phyloP scores from a whole-genome alignment of 768 basidiomycete genomes.

The Favolaschia claudopus region DNA sequence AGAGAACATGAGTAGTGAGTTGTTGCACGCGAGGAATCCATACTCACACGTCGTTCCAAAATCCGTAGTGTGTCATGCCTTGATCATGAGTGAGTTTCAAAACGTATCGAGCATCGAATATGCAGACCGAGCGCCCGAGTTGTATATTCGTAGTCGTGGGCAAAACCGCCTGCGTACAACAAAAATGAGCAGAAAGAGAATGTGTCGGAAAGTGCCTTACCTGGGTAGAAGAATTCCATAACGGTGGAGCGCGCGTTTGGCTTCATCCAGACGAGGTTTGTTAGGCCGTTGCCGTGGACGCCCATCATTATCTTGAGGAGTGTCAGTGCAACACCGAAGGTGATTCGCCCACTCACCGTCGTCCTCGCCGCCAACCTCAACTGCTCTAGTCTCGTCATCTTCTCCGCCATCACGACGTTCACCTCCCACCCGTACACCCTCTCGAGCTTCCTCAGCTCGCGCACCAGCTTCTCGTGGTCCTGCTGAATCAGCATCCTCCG shows the following conservation, averaged over 20 bases:
- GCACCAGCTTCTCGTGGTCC: constrained; percentile 82
- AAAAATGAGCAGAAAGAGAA: too few relatives aligned
- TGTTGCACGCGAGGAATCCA: neutral
- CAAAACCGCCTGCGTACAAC: constrained; percentile 87
- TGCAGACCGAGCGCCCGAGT: constrained; percentile 41
- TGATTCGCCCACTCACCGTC: constrained; percentile 61
- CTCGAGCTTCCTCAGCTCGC: constrained; percentile 72
- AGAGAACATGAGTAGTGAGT: too few relatives aligned
- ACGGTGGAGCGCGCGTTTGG: constrained; percentile 83
- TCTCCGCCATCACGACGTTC: constrained; percentile 86
- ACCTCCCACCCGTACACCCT: constrained; percentile 84
- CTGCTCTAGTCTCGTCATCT: constrained; percentile 81
- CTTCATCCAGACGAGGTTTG: constrained; percentile 92
- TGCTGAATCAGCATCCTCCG: constrained; percentile 79
- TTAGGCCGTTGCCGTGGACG: constrained; percentile 92
- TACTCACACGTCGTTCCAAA: constrained; percentile 79
- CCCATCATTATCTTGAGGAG: constrained; percentile 99
- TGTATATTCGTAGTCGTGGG: constrained; percentile 85
- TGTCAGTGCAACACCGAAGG: too few relatives aligned
- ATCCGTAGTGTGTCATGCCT: constrained; percentile 77
- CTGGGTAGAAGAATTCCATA: constrained; percentile 90
- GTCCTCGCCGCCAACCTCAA: constrained; percentile 82
- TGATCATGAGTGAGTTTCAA: neutral
- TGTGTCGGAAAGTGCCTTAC: too few relatives aligned
- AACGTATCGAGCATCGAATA: neutral